Evolutionary conservation across 2,329 filamentous ascomycete species (phyloP).

Genomic region (Hypoxylon sp.): DNA sequence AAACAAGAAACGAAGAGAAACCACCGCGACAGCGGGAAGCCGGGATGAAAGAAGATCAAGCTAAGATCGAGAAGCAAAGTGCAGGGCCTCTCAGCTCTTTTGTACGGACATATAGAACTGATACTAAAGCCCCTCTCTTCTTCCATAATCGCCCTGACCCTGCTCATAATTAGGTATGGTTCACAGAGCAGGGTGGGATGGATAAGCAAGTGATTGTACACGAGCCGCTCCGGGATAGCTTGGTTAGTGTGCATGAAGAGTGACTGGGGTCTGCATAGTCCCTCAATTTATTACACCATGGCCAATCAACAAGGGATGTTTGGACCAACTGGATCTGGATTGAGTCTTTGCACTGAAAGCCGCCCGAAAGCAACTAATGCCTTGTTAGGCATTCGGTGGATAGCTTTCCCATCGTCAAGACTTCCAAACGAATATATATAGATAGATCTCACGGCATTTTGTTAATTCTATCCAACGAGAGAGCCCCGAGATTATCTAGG

Average conservation of each 20-base stretch:
- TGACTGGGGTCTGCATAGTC: constrained; percentile 46
- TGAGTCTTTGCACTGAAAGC: constrained; percentile 41
- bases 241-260: constrained; percentile 45
- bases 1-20: constrained; percentile 46
- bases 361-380: constrained; percentile 38
- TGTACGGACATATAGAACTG: constrained; percentile 35
- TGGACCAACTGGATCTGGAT: constrained; percentile 32
- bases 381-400: constrained; percentile 29
- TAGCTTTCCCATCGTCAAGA: constrained; percentile 13
- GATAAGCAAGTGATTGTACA: constrained; percentile 41
- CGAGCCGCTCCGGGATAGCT: constrained; percentile 47
- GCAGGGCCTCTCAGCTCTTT: constrained; percentile 40
- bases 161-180: constrained; percentile 36
- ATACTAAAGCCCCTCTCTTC: constrained; percentile 29
- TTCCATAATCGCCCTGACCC: constrained; percentile 42
- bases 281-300: constrained; percentile 45
- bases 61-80: constrained; percentile 34
- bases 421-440: constrained; percentile 15
- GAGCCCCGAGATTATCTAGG: neutral
- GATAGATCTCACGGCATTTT: constrained; percentile 1
- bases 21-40: constrained; percentile 39
- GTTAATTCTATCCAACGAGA: neutral
- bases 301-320: constrained; percentile 42
- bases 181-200: constrained; percentile 34
- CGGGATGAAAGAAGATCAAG: constrained; percentile 41